Conservation (phyloP, 768 basidiomycete species). For the Agrocybe chaxingu region DNA sequence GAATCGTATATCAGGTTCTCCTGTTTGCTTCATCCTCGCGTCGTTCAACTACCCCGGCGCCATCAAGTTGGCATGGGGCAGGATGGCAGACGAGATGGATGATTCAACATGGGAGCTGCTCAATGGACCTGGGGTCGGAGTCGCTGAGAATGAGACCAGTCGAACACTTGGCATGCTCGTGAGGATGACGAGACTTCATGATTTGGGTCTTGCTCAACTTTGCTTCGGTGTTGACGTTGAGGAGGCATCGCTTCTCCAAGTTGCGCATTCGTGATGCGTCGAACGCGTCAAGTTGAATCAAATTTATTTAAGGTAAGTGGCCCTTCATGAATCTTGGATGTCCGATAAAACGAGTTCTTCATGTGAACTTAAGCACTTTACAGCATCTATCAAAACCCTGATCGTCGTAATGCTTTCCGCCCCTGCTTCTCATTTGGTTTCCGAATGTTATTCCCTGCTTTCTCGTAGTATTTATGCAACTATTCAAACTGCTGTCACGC, state of each 20-base stretch:
- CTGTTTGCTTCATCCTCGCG: slow-evolving; percentile 74
- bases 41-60: slow-evolving; percentile 61
- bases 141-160: slow-evolving; percentile 31
- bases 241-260: slow-evolving; percentile 11
- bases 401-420: no score
- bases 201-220: slow-evolving; percentile 70
- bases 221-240: slow-evolving; percentile 37
- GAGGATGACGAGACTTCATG: slow-evolving; percentile 72
- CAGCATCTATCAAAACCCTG: no score
- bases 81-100: slow-evolving; percentile 64
- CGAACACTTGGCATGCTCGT: slow-evolving; percentile 58
- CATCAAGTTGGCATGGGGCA: slow-evolving; percentile 68
- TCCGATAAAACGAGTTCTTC: no score
- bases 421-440: no score
- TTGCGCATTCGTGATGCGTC: background rate
- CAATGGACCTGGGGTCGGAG: slow-evolving; percentile 38
- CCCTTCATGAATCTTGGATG: no score
- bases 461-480: no score
- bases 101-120: slow-evolving; percentile 63
- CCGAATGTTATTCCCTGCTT: no score
- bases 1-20: slow-evolving; percentile 49
- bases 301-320: no score
- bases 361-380: no score
- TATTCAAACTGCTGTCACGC: no score
- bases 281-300: background rate